Conservation (phyloP, 768 basidiomycete genomes). For the Boletellus sp. region DNA sequence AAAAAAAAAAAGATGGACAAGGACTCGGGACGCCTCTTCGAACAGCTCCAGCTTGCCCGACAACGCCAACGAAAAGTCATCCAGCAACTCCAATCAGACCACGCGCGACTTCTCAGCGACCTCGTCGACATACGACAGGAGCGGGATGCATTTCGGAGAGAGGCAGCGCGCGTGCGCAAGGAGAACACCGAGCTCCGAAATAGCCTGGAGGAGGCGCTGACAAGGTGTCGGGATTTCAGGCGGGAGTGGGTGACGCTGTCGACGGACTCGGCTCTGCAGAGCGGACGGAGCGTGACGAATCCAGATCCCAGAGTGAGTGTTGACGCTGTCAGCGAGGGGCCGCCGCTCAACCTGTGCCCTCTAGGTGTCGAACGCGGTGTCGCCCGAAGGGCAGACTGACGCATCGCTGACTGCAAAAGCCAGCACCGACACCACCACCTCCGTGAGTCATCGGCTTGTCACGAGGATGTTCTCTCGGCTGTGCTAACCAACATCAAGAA, state of each 20-base stretch:
- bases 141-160: slow-evolving; percentile 23
- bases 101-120: slow-evolving; percentile 20
- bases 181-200: slow-evolving; percentile 21
- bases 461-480: not conserved
- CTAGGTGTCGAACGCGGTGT: slow-evolving; percentile 5
- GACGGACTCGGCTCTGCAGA: too few species aligned
- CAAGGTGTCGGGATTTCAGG: slow-evolving; percentile 20
- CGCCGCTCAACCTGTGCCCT: not conserved
- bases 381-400: slow-evolving; percentile 5
- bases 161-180: slow-evolving; percentile 19
- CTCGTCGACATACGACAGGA: slow-evolving; percentile 27
- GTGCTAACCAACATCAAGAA: slow-evolving; percentile 12
- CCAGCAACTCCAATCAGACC: slow-evolving; percentile 27
- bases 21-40: slow-evolving; percentile 16
- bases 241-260: slow-evolving; percentile 18
- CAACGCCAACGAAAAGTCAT: slow-evolving; percentile 23
- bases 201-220: slow-evolving; percentile 16
- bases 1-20: not conserved
- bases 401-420: not conserved
- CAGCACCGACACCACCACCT: not conserved
- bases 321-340: not conserved
- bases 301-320: slow-evolving; percentile 8
- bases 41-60: slow-evolving; percentile 25
- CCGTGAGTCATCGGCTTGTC: not conserved
- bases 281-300: not conserved